Base-by-base conservation (phyloP, 192 early-diverging fungal species). In the Coemansia sp. region DNA sequence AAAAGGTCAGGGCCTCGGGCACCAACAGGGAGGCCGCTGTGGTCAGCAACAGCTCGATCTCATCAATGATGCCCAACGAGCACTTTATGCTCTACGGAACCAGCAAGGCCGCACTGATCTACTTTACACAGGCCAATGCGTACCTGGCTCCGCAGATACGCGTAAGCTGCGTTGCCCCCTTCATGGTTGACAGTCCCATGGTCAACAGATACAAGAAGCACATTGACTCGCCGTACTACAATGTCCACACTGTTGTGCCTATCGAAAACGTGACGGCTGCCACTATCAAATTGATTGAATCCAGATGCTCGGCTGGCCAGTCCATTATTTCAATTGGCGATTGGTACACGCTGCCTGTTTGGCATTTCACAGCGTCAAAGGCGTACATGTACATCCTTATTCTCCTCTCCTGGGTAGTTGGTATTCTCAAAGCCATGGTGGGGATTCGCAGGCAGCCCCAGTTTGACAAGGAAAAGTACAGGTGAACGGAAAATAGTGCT, bases 131-230 rank as follows among this genome's bases (percentile, higher is more conserved):
- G 54, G 74, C 74, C 0, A 58, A 53, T 12, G 53, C 54, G 19
- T 61, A 61, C 11, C 46, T 64, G 59, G 63, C 64, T 4, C 60
- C 63, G 5, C 40, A 56, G 22, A 55, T 76, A 14, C 64, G 74
- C 11, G 74, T 76, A 19, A 70, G 74, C 37, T 68, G 64, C 0
- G 20, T 76, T 60, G 74, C 74, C 38, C 74, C 74, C 5, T 76
- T 70, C 32, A 70, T 70, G 19, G 51, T 69, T 7, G 68, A 70
- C 53, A 53, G 50, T 10, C 50, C 50, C 20, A 53, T 53, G 50
- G 50, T 53, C 50, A 53, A 53, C 19, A 53, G 50, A 5, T 53
- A 53, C 50, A 53, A 53, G 50, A 53, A 53, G 50, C 50, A 53
- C 50, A 53, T 53, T 9, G 50, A 53, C 19, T 22, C 50, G 20